phyloP scores from a whole-genome alignment of 2,329 filamentous ascomycete species.

The Aurifilum marmelostoma region DNA sequence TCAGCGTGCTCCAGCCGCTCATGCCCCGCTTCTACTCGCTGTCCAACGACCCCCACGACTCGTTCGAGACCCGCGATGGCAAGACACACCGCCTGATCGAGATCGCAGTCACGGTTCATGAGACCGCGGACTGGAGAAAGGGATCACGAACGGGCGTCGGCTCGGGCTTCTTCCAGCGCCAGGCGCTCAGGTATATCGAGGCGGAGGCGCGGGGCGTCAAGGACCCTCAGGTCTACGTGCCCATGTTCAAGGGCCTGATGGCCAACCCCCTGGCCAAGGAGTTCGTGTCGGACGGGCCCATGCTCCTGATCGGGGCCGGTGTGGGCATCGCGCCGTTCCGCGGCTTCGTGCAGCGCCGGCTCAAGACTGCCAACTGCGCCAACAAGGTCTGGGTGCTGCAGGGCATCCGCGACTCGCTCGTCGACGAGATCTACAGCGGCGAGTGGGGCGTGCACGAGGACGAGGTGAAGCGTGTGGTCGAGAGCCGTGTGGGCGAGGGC shows the following conservation, averaged over 20 bases:
- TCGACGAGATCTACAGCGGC: conserved; percentile 95
- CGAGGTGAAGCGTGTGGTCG: conserved; percentile 80
- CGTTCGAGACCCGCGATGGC: conserved; percentile 67
- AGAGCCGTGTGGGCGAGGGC: conserved; percentile 75
- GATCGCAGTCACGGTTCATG: conserved; percentile 95
- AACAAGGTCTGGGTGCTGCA: conserved; percentile 99
- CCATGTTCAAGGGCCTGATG: conserved; percentile 99
- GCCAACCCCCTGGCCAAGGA: conserved; percentile 90
- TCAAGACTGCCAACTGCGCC: conserved; percentile 93
- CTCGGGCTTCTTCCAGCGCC: conserved; percentile 89
- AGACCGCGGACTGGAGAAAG: conserved; percentile 76
- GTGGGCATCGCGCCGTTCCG: conserved; percentile 97
- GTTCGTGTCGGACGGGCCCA: conserved; percentile 91
- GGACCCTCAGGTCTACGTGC: conserved; percentile 70
- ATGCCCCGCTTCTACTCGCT: conserved; percentile 99
- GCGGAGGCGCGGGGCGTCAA: conserved; percentile 65
- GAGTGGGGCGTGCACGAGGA: conserved; percentile 95
- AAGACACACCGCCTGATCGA: conserved; percentile 82
- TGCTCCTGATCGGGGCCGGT: conserved; percentile 95
- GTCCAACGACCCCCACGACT: conserved; percentile 90
- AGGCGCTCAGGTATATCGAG: conserved; percentile 73
- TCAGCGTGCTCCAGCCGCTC: conserved; percentile 79
- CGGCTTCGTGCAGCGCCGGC: conserved; percentile 90
- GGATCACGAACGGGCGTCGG: conserved; percentile 80
- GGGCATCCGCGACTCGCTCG: conserved; percentile 87